A percentile compares a stretch with the other conserved stretches of the same genome.
Conservation (phyloP, 176 grass and related monocot genomes). For the Alloteropsis semialata region DNA sequence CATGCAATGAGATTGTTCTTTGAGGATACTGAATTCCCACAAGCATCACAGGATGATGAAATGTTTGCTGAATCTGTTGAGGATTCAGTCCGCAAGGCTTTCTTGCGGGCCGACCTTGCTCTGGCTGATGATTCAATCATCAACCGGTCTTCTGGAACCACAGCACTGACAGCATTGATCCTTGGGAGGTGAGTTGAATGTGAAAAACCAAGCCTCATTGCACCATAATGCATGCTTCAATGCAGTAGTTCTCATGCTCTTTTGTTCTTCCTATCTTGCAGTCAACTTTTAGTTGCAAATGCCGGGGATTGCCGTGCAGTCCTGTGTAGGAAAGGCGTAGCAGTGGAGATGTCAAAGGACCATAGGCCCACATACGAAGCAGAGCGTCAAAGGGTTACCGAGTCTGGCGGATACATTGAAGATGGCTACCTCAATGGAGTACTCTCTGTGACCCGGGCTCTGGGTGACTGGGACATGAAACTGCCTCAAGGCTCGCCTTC, state of each 20-base stretch:
- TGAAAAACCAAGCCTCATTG: not conserved
- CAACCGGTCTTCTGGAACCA: conserved; percentile 78
- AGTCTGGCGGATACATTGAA: conserved; percentile 73
- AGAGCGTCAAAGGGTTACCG: conserved; percentile 49
- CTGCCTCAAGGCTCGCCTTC: conserved; percentile 42
- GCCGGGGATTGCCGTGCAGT: conserved; percentile 87
- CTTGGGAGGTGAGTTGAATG: conserved; percentile 56
- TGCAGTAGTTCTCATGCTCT: not conserved
- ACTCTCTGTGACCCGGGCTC: conserved; percentile 71
- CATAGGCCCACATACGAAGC: conserved; percentile 56
- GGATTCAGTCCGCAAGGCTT: conserved; percentile 47
- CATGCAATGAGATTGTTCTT: conserved; percentile 72
- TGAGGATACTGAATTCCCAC: conserved; percentile 66
- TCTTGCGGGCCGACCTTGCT: conserved; percentile 69
- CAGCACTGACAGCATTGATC: conserved; percentile 71
- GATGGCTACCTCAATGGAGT: conserved; percentile 83
- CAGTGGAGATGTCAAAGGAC: conserved; percentile 76
- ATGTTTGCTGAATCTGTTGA: conserved; percentile 53
- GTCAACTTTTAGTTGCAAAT: conserved; percentile 79
- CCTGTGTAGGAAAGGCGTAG: conserved; percentile 65
- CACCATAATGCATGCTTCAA: not conserved
- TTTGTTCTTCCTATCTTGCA: conserved; percentile 25
- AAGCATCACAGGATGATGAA: conserved; percentile 43
- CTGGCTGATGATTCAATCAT: conserved; percentile 55
- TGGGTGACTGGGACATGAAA: conserved; percentile 96